Evolutionary conservation across 1,139 yeast species (phyloP), one percentile per base, ranked within the genome.

Genomic region (Yamadazyma taylorii): DNA sequence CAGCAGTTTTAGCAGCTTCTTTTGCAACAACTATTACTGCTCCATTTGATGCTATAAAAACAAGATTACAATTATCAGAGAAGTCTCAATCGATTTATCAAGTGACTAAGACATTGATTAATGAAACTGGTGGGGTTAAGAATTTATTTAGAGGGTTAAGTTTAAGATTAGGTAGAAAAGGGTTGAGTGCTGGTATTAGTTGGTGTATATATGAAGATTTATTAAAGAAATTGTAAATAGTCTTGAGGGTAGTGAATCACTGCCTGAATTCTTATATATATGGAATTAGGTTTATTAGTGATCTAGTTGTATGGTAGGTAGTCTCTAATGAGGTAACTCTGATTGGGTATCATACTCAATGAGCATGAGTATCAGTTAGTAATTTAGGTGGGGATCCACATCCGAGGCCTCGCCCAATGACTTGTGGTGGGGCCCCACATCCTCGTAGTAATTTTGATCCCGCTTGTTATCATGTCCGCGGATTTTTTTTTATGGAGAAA

Each of bases 201-300:
- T 92, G 98, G 98, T 87, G 96, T 47, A 83, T 92, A 22, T 92
- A 90, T 56, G 98, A 90, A 60, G 97, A 92, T 56, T 63, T 88
- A 43, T 76, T 88, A 28, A 81, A 79, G 17, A 32, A 32, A 32
- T 32, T 17, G 37, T 35, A 35, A 29, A 35, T 35, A 35, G 34
- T 9, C 7, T n/a, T 4, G 16, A 12, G 5, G 28, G 21, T n/a
- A n/a, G n/a, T n/a, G n/a, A n/a, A n/a, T n/a, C n/a, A n/a, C n/a
- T n/a, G n/a, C n/a, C n/a, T n/a, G n/a, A n/a, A n/a, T n/a, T n/a
- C n/a, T n/a, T n/a, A n/a, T n/a, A n/a, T n/a, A n/a, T n/a, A n/a
- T n/a, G n/a, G n/a, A n/a, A n/a, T n/a, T n/a, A n/a, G n/a, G n/a
- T n/a, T n/a, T n/a, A n/a, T n/a, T n/a, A n/a, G n/a, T n/a, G n/a